Percentiles rank a stretch among this genome's conserved stretches.
phyloP scores from a whole-genome alignment of 1,284 basidiomycete species.

The Vanrija sp. region DNA sequence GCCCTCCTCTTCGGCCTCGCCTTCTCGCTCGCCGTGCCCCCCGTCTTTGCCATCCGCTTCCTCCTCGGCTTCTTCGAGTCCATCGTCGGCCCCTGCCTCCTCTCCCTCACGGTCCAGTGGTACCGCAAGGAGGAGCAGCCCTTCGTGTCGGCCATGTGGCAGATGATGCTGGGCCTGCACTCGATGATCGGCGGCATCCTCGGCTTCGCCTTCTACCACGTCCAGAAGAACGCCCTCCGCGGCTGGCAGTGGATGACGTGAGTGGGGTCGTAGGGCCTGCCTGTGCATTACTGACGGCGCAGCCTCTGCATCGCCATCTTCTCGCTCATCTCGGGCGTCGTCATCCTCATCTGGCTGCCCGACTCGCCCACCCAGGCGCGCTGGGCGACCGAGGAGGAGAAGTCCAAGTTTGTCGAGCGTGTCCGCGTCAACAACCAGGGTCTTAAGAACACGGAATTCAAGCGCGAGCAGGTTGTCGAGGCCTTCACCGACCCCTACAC shows the following conservation, averaged over 20 bases:
- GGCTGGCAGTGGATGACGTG: slow-evolving; percentile 37
- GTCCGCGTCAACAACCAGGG: slow-evolving; percentile 38
- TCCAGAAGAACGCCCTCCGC: slow-evolving; percentile 10
- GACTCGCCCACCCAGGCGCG: slow-evolving; percentile 29
- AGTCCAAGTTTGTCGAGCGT: slow-evolving; percentile 31
- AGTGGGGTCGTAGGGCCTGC: slow-evolving; percentile 10
- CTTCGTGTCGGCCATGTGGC: slow-evolving; percentile 14
- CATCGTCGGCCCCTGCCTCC: slow-evolving; percentile 24
- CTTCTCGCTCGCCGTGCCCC: slow-evolving; percentile 67
- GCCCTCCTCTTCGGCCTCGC: slow-evolving; percentile 59
- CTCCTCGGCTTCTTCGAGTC: slow-evolving; percentile 36
- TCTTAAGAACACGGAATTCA: slow-evolving; percentile 29
- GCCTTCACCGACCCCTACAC: slow-evolving; percentile 29
- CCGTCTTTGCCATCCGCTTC: slow-evolving; percentile 44
- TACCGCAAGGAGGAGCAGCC: slow-evolving; percentile 24
- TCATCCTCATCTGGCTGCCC: slow-evolving; percentile 29
- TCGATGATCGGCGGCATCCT: slow-evolving; percentile 5
- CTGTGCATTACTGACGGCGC: slow-evolving; percentile 1
- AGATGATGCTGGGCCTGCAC: slow-evolving; percentile 17
- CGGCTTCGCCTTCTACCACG: slow-evolving; percentile 26
- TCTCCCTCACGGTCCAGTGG: slow-evolving; percentile 28
- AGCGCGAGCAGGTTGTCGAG: slow-evolving; percentile 26
- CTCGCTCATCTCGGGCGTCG: slow-evolving; percentile 5
- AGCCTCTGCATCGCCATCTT: slow-evolving; percentile 23
- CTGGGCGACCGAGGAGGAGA: slow-evolving; percentile 29